phyloP scores from a whole-genome alignment of 2,329 filamentous ascomycete genomes.

The Ophiostoma populinum region DNA sequence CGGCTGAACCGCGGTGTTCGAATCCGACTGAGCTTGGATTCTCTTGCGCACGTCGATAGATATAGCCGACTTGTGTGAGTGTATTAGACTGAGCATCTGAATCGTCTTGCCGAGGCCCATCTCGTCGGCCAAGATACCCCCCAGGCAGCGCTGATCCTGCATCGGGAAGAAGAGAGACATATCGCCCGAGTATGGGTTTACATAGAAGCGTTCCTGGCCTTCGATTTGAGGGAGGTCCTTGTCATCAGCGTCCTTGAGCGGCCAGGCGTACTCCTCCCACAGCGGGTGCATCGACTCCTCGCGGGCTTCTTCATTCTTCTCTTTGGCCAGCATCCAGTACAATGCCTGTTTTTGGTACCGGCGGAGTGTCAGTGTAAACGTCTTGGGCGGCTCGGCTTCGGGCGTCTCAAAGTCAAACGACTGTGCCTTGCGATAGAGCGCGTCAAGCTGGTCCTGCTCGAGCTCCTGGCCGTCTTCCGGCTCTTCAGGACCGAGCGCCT shows the following conservation, averaged over 20 bases:
- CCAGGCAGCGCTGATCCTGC: conserved; percentile 87
- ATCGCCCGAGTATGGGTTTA: conserved; percentile 94
- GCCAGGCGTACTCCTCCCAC: conserved; percentile 94
- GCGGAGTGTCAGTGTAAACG: conserved; percentile 67
- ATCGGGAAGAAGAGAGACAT: conserved; percentile 79
- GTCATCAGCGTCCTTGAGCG: conserved; percentile 71
- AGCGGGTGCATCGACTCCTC: conserved; percentile 75
- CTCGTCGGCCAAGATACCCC: conserved; percentile 85
- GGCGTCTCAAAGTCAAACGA: conserved; percentile 91
- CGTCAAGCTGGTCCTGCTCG: conserved; percentile 88
- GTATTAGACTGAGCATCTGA: conserved; percentile 89
- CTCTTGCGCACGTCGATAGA: conserved; percentile 20
- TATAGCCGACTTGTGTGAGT: conserved; percentile 55
- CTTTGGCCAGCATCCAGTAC: conserved; percentile 92
- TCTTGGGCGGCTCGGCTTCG: conserved; percentile 63
- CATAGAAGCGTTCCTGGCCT: conserved; percentile 63
- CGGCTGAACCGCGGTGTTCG: conserved; percentile 12
- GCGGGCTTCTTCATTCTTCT: conserved; percentile 55
- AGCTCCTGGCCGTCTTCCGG: conserved; percentile 77
- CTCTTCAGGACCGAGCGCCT: conserved; percentile 32
- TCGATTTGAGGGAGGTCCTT: conserved; percentile 49
- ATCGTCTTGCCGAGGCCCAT: conserved; percentile 99
- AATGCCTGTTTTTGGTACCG: conserved; percentile 93
- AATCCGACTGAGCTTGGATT: conserved; percentile 7
- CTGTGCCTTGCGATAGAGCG: conserved; percentile 87